phyloP scores from a whole-genome alignment of 208 protist genomes.

The Trypanosoma vivax region DNA sequence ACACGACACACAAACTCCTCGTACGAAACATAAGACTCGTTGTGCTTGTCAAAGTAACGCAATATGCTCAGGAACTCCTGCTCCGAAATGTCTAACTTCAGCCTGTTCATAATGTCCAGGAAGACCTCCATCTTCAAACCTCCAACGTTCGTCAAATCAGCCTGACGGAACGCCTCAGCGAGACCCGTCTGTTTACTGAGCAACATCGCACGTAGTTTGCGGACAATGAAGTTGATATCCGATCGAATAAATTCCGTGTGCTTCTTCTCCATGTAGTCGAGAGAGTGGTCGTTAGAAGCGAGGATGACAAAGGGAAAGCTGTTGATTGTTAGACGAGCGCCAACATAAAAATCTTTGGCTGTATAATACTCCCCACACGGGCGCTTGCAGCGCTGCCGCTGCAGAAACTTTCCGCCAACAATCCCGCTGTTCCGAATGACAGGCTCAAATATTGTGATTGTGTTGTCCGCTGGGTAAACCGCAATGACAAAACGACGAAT shows the following conservation, averaged over 20 bases:
- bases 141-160: slow-evolving; percentile 46
- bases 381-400: slow-evolving; percentile 69
- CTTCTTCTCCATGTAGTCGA: slow-evolving; percentile 91
- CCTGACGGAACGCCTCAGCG: slow-evolving; percentile 65
- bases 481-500: slow-evolving; percentile 88
- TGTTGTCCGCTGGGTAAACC: slow-evolving; percentile 91
- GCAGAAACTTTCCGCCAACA: slow-evolving; percentile 92
- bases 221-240: slow-evolving; percentile 84
- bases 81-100: slow-evolving; percentile 78
- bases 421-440: slow-evolving; percentile 91
- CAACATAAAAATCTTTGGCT: slow-evolving; percentile 86
- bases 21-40: slow-evolving; percentile 87
- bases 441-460: slow-evolving; percentile 88
- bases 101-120: slow-evolving; percentile 52
- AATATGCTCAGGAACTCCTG: slow-evolving; percentile 90
- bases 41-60: slow-evolving; percentile 88
- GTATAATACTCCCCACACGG: slow-evolving; percentile 54
- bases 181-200: slow-evolving; percentile 67
- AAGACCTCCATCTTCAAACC: slow-evolving; percentile 80
- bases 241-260: slow-evolving; percentile 74
- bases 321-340: slow-evolving; percentile 71
- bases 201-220: slow-evolving; percentile 86
- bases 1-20: slow-evolving; percentile 80
- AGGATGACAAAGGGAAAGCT: slow-evolving; percentile 75
- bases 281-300: slow-evolving; percentile 81